Percentiles rank a stretch among this genome's conserved stretches.
Evolutionary conservation across 202 grass and related monocot genomes (phyloP).

Genomic region (Panicum virgatum): DNA sequence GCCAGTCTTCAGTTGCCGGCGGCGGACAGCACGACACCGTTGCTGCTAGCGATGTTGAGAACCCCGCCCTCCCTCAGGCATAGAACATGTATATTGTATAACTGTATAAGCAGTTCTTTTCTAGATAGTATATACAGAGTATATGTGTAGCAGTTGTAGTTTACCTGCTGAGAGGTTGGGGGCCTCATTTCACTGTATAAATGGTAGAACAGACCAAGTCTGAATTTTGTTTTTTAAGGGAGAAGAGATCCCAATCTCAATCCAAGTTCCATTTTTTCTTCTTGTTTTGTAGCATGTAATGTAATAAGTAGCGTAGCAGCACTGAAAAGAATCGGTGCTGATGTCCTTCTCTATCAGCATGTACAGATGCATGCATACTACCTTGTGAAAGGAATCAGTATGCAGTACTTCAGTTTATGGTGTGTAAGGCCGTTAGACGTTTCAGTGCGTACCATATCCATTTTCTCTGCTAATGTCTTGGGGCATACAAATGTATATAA

Average conservation of each 20-base stretch:
- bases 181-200: not conserved
- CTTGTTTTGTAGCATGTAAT: not conserved
- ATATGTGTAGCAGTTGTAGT: not conserved
- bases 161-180: not conserved
- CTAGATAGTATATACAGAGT: not conserved
- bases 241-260: not conserved
- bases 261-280: not conserved
- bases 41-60: slow-evolving; percentile 26
- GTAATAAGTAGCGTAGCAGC: not conserved
- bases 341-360: not conserved
- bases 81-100: not conserved
- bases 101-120: not conserved
- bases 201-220: not conserved
- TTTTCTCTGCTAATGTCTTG: too few relatives aligned
- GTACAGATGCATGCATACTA: not conserved
- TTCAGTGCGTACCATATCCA: not conserved
- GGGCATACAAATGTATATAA: not conserved
- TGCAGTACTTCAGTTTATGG: not conserved
- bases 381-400: not conserved
- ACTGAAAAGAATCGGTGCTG: not conserved
- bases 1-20: not conserved
- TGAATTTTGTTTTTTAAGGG: not conserved
- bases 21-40: not conserved
- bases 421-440: not conserved
- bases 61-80: slow-evolving; percentile 1